phyloP scores from a whole-genome alignment of 306 rosid species.

The Vigna hirtella region DNA sequence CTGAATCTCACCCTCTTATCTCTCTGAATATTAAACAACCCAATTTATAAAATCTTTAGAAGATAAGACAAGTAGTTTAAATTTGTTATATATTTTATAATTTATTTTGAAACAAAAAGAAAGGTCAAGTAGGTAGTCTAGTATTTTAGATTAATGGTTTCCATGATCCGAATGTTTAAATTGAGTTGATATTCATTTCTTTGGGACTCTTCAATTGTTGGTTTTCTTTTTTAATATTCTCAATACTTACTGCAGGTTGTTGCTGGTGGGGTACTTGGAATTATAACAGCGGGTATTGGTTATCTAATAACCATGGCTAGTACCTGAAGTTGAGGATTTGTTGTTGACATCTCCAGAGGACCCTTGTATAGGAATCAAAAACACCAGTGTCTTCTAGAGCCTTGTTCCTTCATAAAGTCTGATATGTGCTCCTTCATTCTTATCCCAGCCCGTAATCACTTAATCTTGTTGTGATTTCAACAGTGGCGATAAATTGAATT shows the following conservation, averaged over 20 bases:
- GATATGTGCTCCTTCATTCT: slow-evolving; percentile 39
- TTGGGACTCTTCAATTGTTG: slow-evolving; percentile 12
- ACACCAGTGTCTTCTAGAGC: slow-evolving; percentile 35
- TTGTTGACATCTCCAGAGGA: slow-evolving; percentile 37
- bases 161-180: slow-evolving; percentile 19
- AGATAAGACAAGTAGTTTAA: background rate
- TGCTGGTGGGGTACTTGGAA: slow-evolving; percentile 89
- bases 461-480: slow-evolving; percentile 38
- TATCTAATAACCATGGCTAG: slow-evolving; percentile 53
- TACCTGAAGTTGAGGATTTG: slow-evolving; percentile 46
- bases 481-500: slow-evolving; percentile 44
- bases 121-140: background rate
- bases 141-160: background rate
- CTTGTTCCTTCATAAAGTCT: slow-evolving; percentile 15
- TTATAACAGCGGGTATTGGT: slow-evolving; percentile 64
- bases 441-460: slow-evolving; percentile 38
- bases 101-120: background rate
- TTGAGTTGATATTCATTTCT: slow-evolving; percentile 28
- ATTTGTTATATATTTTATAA: slow-evolving; percentile 8
- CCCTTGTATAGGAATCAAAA: slow-evolving; percentile 44
- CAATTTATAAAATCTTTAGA: slow-evolving; percentile 19
- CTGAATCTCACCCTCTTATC: slow-evolving; percentile 4
- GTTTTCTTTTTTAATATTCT: slow-evolving; percentile 31
- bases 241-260: slow-evolving; percentile 69
- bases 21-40: slow-evolving; percentile 14